Evolutionary conservation across 306 rosid species (phyloP), one percentile per base, ranked within the genome.

Genomic region (Mimosa pudica): DNA sequence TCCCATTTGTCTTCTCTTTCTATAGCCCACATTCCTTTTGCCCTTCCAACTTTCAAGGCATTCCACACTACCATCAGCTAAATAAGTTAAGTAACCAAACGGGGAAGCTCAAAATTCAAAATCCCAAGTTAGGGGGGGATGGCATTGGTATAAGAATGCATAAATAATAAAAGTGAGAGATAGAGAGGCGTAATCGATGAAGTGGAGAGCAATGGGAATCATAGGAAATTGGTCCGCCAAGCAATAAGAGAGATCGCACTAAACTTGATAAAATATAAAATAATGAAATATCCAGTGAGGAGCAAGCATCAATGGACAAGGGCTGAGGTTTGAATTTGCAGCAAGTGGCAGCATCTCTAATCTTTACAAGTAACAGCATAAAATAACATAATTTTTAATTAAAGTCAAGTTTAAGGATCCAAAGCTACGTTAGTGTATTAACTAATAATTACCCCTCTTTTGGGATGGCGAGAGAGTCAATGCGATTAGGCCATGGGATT

Each of bases 181-280:
- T 0, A 11, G 16, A 51, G 10, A 51, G 63, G 51, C 17, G 18
- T 54, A 73, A 73, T 73, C 73, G 77, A 44, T 74, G 80, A 83
- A 83, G 86, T 83, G 86, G 86, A 83, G 52, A 48, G 86, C 86
- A 83, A 83, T 83, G 74, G 74, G 80, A 17, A 74, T 70, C 66
- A 70, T 78, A 78, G 14, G 67, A 17, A 55, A 57, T 65, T 57
- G 79, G 36, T 72, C 61, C 54, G 75, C 79, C 65, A 57, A 54
- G 73, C 48, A 73, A 83, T 70, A 76, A 62, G 76, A 58, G 51
- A 80, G n/a, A 78, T 83, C 80, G 83, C 86, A 83, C 83, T 79
- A 74, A 69, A 41, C 70, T 32, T 24, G 42, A 60, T 69, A 4
- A 30, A 16, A 44, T 14, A 45, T 57, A 52, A 7, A 67, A 68